Percentiles rank a stretch among this genome's conserved stretches.
Evolutionary conservation across 495 filamentous ascomycete species (phyloP).

Genomic region (Trichodelitschia bisporula): DNA sequence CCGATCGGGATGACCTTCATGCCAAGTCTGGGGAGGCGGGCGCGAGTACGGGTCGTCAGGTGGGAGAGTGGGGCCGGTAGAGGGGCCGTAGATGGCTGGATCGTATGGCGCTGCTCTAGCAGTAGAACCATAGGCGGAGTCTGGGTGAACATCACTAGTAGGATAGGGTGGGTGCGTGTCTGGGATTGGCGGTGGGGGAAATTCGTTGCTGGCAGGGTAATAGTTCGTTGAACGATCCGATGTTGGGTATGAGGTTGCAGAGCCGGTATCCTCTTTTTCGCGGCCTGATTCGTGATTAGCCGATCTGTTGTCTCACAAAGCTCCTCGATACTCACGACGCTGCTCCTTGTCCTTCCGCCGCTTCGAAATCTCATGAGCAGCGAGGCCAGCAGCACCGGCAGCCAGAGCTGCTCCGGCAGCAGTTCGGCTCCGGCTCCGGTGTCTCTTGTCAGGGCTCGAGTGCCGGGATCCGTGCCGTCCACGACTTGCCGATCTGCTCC

Average conservation of each 20-base stretch:
- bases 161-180: slow-evolving; percentile 5
- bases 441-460: background rate
- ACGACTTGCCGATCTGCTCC: too few relatives aligned
- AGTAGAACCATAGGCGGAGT: background rate
- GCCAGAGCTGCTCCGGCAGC: slow-evolving; percentile 44
- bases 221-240: slow-evolving; percentile 12
- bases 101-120: slow-evolving; percentile 1
- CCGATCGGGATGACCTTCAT: slow-evolving; percentile 8
- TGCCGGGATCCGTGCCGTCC: background rate
- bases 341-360: slow-evolving; percentile 33
- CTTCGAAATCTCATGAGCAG: slow-evolving; percentile 44
- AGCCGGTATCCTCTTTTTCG: slow-evolving; percentile 10
- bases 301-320: slow-evolving; percentile 15
- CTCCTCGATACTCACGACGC: slow-evolving; percentile 14
- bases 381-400: slow-evolving; percentile 49
- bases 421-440: slow-evolving; percentile 18
- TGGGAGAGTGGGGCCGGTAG: slow-evolving; percentile 14
- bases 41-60: background rate
- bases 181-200: slow-evolving; percentile 18
- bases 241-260: slow-evolving; percentile 19
- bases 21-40: background rate
- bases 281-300: slow-evolving; percentile 4
- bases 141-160: too few relatives aligned
- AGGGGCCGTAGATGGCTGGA: slow-evolving; percentile 19
- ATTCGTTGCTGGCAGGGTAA: slow-evolving; percentile 17